Evolutionary conservation across 768 basidiomycete genomes (phyloP).

Genomic region (Naganishia friedmannii): DNA sequence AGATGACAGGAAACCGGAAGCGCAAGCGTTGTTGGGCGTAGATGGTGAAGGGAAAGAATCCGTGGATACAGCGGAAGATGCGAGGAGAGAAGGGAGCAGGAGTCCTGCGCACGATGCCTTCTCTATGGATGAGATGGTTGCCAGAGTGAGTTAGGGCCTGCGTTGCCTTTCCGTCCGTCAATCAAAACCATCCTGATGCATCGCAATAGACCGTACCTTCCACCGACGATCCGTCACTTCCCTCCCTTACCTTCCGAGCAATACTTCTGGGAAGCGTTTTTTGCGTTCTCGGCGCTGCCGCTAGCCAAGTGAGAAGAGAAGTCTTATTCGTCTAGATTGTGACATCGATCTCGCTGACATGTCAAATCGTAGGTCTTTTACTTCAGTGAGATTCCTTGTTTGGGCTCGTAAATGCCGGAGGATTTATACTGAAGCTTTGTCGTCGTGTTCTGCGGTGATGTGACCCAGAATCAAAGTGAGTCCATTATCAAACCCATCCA

Average conservation of each 20-base stretch:
- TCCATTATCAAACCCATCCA: background rate
- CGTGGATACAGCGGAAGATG: slow-evolving; percentile 8
- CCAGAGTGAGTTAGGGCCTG: slow-evolving; percentile 36
- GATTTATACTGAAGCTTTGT: background rate
- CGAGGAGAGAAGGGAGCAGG: slow-evolving; percentile 22
- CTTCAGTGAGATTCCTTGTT: slow-evolving; percentile 42
- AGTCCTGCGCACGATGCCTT: slow-evolving; percentile 28
- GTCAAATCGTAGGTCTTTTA: slow-evolving; percentile 41
- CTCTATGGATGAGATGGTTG: slow-evolving; percentile 43
- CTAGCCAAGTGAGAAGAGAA: slow-evolving; percentile 36
- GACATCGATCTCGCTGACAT: background rate
- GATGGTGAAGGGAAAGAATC: slow-evolving; percentile 22
- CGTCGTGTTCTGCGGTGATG: background rate
- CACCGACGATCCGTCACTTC: slow-evolving; percentile 50
- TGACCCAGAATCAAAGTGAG: slow-evolving; percentile 31
- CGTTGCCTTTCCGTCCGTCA: background rate
- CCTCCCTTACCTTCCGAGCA: slow-evolving; percentile 48
- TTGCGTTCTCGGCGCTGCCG: slow-evolving; percentile 49
- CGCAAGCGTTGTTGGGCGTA: slow-evolving; percentile 27
- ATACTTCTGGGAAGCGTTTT: slow-evolving; percentile 49
- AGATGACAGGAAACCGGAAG: slow-evolving; percentile 17
- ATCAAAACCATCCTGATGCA: background rate
- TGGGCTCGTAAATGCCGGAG: background rate
- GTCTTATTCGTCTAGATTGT: background rate
- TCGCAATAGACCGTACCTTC: slow-evolving; percentile 44